A percentile compares a stretch with the other conserved stretches of the same genome.
phyloP scores from a whole-genome alignment of 495 filamentous ascomycete species.

The Talaromyces proteolyticus region DNA sequence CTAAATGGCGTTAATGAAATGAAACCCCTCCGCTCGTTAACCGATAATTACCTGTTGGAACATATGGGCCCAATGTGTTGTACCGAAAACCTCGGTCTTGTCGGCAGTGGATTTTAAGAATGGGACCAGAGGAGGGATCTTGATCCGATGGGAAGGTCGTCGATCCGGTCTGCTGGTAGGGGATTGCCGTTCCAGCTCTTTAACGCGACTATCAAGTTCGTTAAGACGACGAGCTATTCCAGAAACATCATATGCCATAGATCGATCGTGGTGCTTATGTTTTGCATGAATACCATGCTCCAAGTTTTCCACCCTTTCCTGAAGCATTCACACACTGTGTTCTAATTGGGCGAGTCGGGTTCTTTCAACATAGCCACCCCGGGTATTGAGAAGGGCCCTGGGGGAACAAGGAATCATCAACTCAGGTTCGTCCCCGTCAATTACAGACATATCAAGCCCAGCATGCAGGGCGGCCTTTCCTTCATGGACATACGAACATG shows the following conservation, averaged over 20 bases:
- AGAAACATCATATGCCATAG: neutral
- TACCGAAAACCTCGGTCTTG: slow-evolving; percentile 32
- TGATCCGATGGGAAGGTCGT: neutral
- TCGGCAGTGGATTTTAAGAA: slow-evolving; percentile 10
- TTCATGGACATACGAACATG: slow-evolving; percentile 21
- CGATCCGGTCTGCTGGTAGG: neutral
- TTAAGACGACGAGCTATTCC: neutral
- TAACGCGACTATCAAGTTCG: neutral
- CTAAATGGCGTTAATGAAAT: neutral
- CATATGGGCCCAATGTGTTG: slow-evolving; percentile 32
- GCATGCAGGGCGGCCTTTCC: slow-evolving; percentile 9
- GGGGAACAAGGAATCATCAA: neutral
- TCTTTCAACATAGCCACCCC: neutral
- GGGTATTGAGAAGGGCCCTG: neutral
- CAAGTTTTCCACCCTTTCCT: slow-evolving; percentile 11
- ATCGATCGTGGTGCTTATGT: neutral
- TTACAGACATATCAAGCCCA: neutral
- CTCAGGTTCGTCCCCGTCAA: slow-evolving; percentile 4
- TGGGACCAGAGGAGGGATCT: slow-evolving; percentile 7
- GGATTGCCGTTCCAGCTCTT: neutral
- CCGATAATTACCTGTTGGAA: slow-evolving; percentile 25
- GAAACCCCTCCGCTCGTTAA: neutral
- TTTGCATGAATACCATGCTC: slow-evolving; percentile 5
- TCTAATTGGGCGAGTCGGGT: slow-evolving; percentile 14
- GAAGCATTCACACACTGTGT: slow-evolving; percentile 9